These are phyloP conservation scores for Passalora sequoiae DNA, from an alignment of 2,329 filamentous ascomycete genomes.

Conservation along the genomic window DNA sequence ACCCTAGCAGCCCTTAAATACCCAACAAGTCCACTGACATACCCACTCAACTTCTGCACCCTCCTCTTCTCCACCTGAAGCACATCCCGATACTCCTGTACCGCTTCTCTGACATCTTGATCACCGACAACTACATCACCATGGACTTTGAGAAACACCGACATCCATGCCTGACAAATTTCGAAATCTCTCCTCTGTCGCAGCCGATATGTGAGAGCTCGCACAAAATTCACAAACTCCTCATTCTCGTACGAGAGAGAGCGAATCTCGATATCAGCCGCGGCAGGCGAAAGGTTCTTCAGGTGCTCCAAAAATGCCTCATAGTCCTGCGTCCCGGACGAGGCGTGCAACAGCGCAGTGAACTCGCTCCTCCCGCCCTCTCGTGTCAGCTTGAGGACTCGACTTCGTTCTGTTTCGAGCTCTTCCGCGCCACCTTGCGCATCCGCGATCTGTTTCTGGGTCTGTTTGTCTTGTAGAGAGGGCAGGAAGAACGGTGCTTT, in stretches of 20 bases:
- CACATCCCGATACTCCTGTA: slow-evolving; percentile 60
- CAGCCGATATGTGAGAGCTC: slow-evolving; percentile 69
- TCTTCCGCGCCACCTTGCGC: slow-evolving; percentile 25
- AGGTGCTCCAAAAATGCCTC: slow-evolving; percentile 69
- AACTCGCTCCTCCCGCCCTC: slow-evolving; percentile 32
- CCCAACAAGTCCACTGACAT: slow-evolving; percentile 77
- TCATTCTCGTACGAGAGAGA: slow-evolving; percentile 55
- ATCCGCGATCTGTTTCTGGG: slow-evolving; percentile 6
- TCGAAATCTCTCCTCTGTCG: slow-evolving; percentile 76
- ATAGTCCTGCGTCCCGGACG: slow-evolving; percentile 54
- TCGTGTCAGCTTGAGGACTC: slow-evolving; percentile 28
- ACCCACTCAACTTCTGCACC: slow-evolving; percentile 76
- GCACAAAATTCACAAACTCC: slow-evolving; percentile 74
- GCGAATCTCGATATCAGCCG: slow-evolving; percentile 84
- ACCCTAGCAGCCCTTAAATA: slow-evolving; percentile 27
- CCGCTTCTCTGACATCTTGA: slow-evolving; percentile 51
- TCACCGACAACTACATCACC: slow-evolving; percentile 52
- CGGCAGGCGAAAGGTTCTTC: slow-evolving; percentile 73
- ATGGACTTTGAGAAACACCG: slow-evolving; percentile 81
- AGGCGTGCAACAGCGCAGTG: slow-evolving; percentile 44
- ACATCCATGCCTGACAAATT: slow-evolving; percentile 95
- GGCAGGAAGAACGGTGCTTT: slow-evolving; percentile 95
- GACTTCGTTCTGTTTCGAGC: slow-evolving; percentile 30
- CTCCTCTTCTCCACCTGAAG: slow-evolving; percentile 56
- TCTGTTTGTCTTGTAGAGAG: slow-evolving; percentile 46